Evolutionary conservation across 257 asterid species (phyloP).

Genomic region (Voacanga thouarsii): DNA sequence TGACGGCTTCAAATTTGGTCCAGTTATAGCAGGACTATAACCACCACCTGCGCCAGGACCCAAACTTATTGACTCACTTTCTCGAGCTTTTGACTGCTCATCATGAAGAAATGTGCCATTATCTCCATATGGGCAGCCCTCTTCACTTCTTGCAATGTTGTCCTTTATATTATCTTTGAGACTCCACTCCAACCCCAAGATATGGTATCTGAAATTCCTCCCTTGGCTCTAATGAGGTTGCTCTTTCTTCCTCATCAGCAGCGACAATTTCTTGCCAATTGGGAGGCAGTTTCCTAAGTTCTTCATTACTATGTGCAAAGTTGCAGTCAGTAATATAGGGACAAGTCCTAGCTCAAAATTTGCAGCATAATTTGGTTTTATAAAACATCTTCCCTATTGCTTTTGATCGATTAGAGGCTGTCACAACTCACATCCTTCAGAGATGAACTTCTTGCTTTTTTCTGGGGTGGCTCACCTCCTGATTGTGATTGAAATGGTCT

Average conservation of each 20-base stretch:
- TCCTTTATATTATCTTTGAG: conserved; percentile 70
- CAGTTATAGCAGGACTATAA: conserved; percentile 34
- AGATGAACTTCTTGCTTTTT: conserved; percentile 49
- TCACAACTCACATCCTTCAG: conserved; percentile 41
- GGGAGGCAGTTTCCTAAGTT: conserved; percentile 71
- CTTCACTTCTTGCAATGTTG: conserved; percentile 82
- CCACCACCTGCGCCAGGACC: conserved; percentile 56
- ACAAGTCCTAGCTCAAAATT: conserved; percentile 72
- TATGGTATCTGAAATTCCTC: conserved; percentile 77
- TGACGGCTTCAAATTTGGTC: conserved; percentile 55
- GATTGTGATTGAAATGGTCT: conserved; percentile 41
- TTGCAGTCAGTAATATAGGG: conserved; percentile 72
- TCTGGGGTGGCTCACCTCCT: conserved; percentile 54
- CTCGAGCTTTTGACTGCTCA: conserved; percentile 67
- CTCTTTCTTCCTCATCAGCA: conserved; percentile 59
- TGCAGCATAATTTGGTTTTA: conserved; percentile 70
- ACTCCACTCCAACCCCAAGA: conserved; percentile 54
- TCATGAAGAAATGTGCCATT: conserved; percentile 77
- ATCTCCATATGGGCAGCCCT: conserved; percentile 87
- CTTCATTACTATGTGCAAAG: conserved; percentile 63
- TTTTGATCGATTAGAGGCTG: conserved; percentile 45
- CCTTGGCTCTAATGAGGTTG: conserved; percentile 39
- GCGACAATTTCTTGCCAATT: conserved; percentile 84
- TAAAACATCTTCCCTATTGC: conserved; percentile 77
- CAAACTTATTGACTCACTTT: conserved; percentile 74